Percentiles rank a stretch among this genome's conserved stretches.
phyloP scores from a whole-genome alignment of 2,329 filamentous ascomycete genomes.

The Tolypocladium tropicale region DNA sequence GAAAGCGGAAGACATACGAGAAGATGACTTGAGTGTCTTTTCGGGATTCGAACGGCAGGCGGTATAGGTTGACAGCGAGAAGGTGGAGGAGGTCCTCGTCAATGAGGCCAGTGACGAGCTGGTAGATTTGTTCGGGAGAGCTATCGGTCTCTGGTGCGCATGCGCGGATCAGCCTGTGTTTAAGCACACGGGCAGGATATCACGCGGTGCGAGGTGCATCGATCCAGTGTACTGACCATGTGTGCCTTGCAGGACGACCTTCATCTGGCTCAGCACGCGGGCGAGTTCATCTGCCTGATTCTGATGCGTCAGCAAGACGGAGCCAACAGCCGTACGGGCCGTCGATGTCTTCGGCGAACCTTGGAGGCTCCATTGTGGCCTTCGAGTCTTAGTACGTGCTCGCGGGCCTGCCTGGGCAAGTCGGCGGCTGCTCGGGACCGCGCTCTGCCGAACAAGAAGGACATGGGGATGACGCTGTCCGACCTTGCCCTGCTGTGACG shows the following conservation, averaged over 20 bases:
- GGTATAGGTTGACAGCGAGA: conserved; percentile 72
- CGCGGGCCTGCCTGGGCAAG: conserved; percentile 44
- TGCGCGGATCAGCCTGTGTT: neutral
- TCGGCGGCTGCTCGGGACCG: conserved; percentile 41
- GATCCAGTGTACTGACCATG: conserved; percentile 49
- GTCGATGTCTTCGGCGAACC: conserved; percentile 18
- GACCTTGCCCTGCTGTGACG: neutral
- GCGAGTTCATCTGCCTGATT: conserved; percentile 74
- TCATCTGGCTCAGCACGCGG: conserved; percentile 82
- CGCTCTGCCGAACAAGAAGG: conserved; percentile 45
- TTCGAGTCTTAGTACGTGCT: conserved; percentile 42
- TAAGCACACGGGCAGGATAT: neutral
- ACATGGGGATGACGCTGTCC: conserved; percentile 26
- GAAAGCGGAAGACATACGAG: conserved; percentile 88
- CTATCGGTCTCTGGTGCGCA: conserved; percentile 61
- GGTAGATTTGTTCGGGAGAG: conserved; percentile 77
- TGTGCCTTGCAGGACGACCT: conserved; percentile 84
- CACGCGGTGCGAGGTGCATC: neutral
- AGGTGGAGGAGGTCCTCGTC: conserved; percentile 82
- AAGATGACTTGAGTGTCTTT: conserved; percentile 96
- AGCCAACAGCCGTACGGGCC: neutral
- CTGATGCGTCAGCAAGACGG: conserved; percentile 9
- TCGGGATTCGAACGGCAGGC: conserved; percentile 87
- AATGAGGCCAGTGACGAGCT: conserved; percentile 75
- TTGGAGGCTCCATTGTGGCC: conserved; percentile 36